These are phyloP conservation scores for Lenzites betulinus DNA, from an alignment of 768 basidiomycete species.

Conservation along the genomic window DNA sequence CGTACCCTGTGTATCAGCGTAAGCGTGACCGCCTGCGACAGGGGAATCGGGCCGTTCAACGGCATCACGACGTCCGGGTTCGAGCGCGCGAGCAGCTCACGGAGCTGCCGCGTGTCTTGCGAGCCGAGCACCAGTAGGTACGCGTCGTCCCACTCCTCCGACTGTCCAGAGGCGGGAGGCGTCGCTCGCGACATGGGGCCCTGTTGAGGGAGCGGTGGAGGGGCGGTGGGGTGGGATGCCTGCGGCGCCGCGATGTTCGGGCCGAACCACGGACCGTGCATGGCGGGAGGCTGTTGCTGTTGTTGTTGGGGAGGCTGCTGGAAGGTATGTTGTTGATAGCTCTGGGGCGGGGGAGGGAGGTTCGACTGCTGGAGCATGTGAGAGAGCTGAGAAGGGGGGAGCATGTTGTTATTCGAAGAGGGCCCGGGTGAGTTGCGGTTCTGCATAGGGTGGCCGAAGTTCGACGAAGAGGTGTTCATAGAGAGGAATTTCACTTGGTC, in stretches of 20 bases:
- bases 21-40: conserved; percentile 83
- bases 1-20: conserved; percentile 82
- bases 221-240: conserved; percentile 76
- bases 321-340: conserved; percentile 30
- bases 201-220: conserved; percentile 55
- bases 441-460: conserved; percentile 18
- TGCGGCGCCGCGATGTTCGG: conserved; percentile 76
- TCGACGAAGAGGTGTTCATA: conserved; percentile 43
- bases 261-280: conserved; percentile 57
- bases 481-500: conserved; percentile 84
- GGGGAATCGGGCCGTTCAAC: conserved; percentile 61
- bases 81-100: conserved; percentile 70
- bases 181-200: conserved; percentile 31
- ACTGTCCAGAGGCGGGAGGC: conserved; percentile 51
- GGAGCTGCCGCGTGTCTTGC: conserved; percentile 73
- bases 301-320: conserved; percentile 36
- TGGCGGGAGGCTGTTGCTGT: conserved; percentile 29
- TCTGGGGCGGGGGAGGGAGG: conserved; percentile 40
- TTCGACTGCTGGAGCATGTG: conserved; percentile 34
- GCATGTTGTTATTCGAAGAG: conserved; percentile 21
- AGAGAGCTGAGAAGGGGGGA: conserved; percentile 26
- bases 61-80: conserved; percentile 84
- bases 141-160: conserved; percentile 84
- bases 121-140: conserved; percentile 77
- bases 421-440: conserved; percentile 27